Evolutionary conservation across 495 filamentous ascomycete species (phyloP).

Genomic region (Hypoxylon lienhwacheense): DNA sequence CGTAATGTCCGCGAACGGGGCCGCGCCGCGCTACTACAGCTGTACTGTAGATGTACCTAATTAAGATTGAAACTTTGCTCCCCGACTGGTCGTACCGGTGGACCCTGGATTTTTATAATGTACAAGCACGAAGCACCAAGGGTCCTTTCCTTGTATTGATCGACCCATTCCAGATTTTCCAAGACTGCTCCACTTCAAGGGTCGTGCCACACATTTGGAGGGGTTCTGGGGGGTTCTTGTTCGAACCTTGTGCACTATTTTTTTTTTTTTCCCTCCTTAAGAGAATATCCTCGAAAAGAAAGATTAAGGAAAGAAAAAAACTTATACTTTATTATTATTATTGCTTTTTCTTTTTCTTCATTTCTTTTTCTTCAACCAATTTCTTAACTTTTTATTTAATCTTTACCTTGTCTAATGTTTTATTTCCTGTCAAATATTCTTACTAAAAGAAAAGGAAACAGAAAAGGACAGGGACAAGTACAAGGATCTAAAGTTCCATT

Average conservation of each 20-base stretch:
- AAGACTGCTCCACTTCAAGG: slow-evolving; percentile 21
- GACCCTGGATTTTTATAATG: slow-evolving; percentile 34
- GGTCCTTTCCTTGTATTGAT: slow-evolving; percentile 30
- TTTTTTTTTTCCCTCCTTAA: too few species aligned
- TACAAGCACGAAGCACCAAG: slow-evolving; percentile 33
- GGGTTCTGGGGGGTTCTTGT: slow-evolving; percentile 9
- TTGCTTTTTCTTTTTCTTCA: not conserved
- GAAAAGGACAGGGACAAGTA: too few species aligned
- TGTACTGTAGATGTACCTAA: slow-evolving; percentile 1
- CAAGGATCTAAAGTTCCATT: not conserved
- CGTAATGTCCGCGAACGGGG: too few species aligned
- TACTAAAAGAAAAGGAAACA: too few species aligned
- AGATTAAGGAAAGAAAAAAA: too few species aligned
- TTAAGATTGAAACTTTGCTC: slow-evolving; percentile 1
- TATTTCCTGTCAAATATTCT: too few species aligned
- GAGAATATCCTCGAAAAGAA: not conserved
- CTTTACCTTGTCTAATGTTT: too few species aligned
- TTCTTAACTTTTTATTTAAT: too few species aligned
- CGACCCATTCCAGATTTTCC: slow-evolving; percentile 35
- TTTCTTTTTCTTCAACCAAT: not conserved
- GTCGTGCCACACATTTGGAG: slow-evolving; percentile 32
- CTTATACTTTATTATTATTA: too few species aligned
- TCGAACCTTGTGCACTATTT: slow-evolving; percentile 24
- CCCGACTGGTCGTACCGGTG: slow-evolving; percentile 8
- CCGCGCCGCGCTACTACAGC: not conserved